Evolutionary conservation across 331 rosid species (phyloP).

Genomic region (Arachis monticola): DNA sequence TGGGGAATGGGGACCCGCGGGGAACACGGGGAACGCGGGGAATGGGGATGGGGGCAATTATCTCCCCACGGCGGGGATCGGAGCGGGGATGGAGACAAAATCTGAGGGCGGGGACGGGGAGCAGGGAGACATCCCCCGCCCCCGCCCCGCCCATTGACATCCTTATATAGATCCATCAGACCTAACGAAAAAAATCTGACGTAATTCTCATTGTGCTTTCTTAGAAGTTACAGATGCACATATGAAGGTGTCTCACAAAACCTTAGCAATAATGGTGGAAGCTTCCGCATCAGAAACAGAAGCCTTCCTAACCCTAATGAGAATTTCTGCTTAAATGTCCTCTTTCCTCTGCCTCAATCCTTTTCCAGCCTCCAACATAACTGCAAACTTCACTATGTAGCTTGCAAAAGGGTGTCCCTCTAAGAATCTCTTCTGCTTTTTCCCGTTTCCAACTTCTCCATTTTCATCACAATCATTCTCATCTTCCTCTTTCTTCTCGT

Average conservation of each 20-base stretch:
- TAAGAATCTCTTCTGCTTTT: constrained; percentile 43
- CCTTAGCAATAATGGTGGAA: constrained; percentile 82
- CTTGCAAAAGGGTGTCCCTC: constrained; percentile 69
- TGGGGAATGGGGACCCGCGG: too few species aligned
- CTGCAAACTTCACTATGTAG: constrained; percentile 82
- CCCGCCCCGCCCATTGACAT: too few species aligned
- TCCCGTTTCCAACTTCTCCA: constrained; percentile 25
- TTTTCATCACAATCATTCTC: background rate
- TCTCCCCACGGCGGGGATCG: too few species aligned
- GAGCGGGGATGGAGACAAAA: too few species aligned
- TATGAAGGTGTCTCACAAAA: constrained; percentile 92
- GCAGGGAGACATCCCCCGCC: too few species aligned
- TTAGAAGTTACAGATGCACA: too few species aligned
- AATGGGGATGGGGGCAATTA: too few species aligned
- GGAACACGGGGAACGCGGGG: too few species aligned
- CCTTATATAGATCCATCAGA: too few species aligned
- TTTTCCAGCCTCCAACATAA: constrained; percentile 90
- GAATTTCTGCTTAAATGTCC: constrained; percentile 72
- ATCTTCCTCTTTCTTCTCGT: constrained; percentile 4
- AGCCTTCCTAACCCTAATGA: constrained; percentile 66
- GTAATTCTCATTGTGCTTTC: too few species aligned
- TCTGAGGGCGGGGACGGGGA: too few species aligned
- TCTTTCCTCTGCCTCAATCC: constrained; percentile 90
- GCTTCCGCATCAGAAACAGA: constrained; percentile 80
- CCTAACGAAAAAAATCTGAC: too few species aligned